Evolutionary conservation across 164 flowering plant genomes (phyloP).

Genomic region (Akebia trifoliata): DNA sequence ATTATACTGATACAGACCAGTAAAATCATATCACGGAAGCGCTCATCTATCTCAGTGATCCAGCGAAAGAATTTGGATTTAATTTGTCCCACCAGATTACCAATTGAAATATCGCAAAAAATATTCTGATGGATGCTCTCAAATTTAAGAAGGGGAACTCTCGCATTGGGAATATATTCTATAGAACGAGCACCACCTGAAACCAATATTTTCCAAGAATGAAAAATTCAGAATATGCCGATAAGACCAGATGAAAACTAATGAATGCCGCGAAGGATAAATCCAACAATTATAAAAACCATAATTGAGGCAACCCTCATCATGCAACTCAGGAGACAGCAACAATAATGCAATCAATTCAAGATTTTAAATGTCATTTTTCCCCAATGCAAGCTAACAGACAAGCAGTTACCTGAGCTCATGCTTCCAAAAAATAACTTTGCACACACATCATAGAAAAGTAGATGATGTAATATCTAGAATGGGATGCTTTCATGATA

Average conservation of each 20-base stretch:
- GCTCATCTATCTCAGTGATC: constrained; percentile 71
- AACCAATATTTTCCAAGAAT: constrained; percentile 2
- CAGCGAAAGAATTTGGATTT: constrained; percentile 75
- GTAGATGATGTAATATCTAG: too few relatives aligned
- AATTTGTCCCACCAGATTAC: constrained; percentile 63
- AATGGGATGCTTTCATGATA: neutral
- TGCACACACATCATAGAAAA: too few relatives aligned
- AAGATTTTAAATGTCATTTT: too few relatives aligned
- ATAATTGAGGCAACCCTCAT: neutral
- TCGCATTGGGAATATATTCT: constrained; percentile 54
- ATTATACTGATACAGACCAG: constrained; percentile 37
- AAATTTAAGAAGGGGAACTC: constrained; percentile 77
- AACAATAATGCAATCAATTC: neutral
- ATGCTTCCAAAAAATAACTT: too few relatives aligned
- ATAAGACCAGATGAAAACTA: neutral
- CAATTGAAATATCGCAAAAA: constrained; percentile 84
- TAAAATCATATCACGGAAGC: constrained; percentile 85
- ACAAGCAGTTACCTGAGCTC: too few relatives aligned
- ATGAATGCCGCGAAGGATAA: neutral
- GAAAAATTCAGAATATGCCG: neutral
- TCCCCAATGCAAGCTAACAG: too few relatives aligned
- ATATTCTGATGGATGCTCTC: constrained; percentile 40
- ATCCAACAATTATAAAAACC: neutral
- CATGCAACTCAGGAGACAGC: neutral
- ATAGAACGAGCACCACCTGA: constrained; percentile 49